Conservation (phyloP, 2,329 filamentous ascomycete genomes). For the Sclerotinia trifoliorum region DNA sequence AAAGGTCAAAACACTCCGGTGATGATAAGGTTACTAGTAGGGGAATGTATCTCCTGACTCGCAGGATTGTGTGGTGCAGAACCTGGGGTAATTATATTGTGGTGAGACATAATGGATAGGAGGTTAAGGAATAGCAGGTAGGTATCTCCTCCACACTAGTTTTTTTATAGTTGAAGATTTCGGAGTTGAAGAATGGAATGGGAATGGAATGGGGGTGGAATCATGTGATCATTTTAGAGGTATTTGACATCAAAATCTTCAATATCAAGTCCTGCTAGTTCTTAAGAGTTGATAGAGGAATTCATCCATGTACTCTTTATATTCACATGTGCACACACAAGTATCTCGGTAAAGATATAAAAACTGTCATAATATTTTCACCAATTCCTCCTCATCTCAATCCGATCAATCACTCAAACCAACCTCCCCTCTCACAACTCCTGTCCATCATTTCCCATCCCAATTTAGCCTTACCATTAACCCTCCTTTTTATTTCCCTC, state of each 20-base stretch:
- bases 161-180: neutral
- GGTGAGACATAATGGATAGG: neutral
- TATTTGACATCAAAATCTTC: neutral
- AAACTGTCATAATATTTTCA: too few species aligned
- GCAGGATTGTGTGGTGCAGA: neutral
- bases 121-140: neutral
- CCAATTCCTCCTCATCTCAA: neutral
- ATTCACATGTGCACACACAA: neutral
- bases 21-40: neutral
- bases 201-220: neutral
- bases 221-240: neutral
- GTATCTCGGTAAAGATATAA: too few species aligned
- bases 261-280: neutral
- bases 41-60: slow-evolving; percentile 11
- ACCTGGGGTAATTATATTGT: neutral
- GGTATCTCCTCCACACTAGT: too few species aligned
- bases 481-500: neutral
- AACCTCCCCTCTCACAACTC: slow-evolving; percentile 9
- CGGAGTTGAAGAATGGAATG: neutral
- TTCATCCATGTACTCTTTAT: neutral
- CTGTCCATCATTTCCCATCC: neutral
- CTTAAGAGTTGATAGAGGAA: neutral
- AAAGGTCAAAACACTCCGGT: neutral
- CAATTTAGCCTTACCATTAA: neutral
- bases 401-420: neutral